phyloP scores from a whole-genome alignment of 306 rosid species.

The Cucurbita ficifolia region DNA sequence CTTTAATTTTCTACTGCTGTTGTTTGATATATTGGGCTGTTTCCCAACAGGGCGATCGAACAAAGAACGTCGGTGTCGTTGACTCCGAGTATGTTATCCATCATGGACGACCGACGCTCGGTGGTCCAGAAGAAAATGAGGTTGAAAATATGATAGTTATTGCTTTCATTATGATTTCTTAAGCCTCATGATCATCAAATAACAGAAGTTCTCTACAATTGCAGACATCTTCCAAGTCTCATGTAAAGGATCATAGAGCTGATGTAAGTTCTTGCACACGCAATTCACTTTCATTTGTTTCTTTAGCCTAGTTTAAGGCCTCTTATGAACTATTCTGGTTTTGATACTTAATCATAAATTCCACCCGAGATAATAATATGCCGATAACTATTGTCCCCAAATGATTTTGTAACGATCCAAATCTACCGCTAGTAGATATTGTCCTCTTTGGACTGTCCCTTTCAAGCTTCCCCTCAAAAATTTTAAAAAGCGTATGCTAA shows the following conservation, averaged over 20 bases:
- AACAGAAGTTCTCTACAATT: not conserved
- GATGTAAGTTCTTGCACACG: slow-evolving; percentile 37
- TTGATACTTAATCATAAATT: not conserved
- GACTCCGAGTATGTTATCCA: slow-evolving; percentile 83
- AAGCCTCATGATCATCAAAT: not conserved
- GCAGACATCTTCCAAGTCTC: slow-evolving; percentile 35
- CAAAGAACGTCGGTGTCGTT: slow-evolving; percentile 67
- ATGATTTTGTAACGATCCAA: too few relatives aligned
- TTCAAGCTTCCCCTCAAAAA: too few relatives aligned
- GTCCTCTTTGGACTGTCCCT: too few relatives aligned
- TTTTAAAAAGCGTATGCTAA: too few relatives aligned
- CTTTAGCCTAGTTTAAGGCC: not conserved
- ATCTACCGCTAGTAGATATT: too few relatives aligned
- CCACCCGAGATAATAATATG: too few relatives aligned
- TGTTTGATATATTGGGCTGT: not conserved
- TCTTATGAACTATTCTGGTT: not conserved
- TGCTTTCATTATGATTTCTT: not conserved
- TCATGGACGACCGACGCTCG: slow-evolving; percentile 73
- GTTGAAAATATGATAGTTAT: slow-evolving; percentile 16
- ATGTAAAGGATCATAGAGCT: slow-evolving; percentile 35
- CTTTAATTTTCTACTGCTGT: not conserved
- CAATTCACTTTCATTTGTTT: not conserved
- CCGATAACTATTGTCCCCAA: too few relatives aligned
- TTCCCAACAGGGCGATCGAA: slow-evolving; percentile 61
- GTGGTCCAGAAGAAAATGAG: slow-evolving; percentile 38